Base-by-base conservation (phyloP, 768 basidiomycete genomes). In the Suillus americanus region DNA sequence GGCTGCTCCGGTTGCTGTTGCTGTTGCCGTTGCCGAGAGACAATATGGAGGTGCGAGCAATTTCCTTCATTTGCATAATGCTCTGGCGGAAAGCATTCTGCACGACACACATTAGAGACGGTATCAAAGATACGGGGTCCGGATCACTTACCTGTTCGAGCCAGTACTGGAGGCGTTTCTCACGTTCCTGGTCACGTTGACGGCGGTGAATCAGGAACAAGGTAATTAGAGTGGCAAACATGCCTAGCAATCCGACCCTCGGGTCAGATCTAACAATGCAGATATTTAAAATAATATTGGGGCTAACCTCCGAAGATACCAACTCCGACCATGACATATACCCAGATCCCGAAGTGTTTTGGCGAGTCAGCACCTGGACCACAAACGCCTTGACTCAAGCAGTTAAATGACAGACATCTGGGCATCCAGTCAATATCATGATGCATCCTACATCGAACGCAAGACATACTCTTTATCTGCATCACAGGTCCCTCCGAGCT, bases 81-180 rank as follows among this genome's bases (percentile, higher is more conserved):
- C 90, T 91, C 77, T 91, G 88, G 68, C 90, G 89, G 83, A 92
- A 90, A 10, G 89, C 85, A 68, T 89, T 89, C 88, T 92, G 69
- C 20, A 62, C 9, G 14, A 37, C 30, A 59, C 5, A 30, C 10
- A 7, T 41, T 20, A 59, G 38, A 33, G 48, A 25, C 35, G 25
- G 5, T 28, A 30, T 51, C 18, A 41, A 41, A 59, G 8, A 16
- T 6, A 28, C 38, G 1, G 50, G 33, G 23, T 40, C 28, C 3
- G 9, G 18, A 30, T 48, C n/a, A 65, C 69, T 59, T 67, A 87
- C 89, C 83, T 94, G 93, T 79, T 95, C 94, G 68, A 89, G 88
- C 89, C 94, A 95, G 77, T 95, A 95, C 73, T 94, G 92, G 50
- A 88, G 79, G 68, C 94, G 89, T 76, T 90, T 94, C 78, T 91